Base-by-base conservation (phyloP, 345 rosid genomes). In the Aquilaria yunnanensis region DNA sequence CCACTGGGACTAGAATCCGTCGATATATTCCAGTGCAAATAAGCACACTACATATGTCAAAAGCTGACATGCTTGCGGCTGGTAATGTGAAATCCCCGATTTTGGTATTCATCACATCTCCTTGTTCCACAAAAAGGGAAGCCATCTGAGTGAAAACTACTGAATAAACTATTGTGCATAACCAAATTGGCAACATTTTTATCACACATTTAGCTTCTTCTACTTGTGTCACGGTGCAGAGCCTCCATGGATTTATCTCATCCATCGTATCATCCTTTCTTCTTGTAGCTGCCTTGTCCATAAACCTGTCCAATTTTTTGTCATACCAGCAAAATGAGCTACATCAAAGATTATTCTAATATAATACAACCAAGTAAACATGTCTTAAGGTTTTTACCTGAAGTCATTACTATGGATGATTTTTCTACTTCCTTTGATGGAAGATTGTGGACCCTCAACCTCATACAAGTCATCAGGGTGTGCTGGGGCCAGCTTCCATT, bases 11-110 rank as follows among this genome's bases (percentile, higher is more conserved):
- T 3, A 89, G 84, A 56, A 81, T 52, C n/a, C 67, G 83, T 10
- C 91, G 82, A 61, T 87, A 89, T 10, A 89, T 74, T 59, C 84
- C 86, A 0, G 94, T 89, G 76, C 73, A 83, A 14, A 83, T 48
- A 1, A 87, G 80, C 59, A 90, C 96, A 47, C 96, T 87, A 52
- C 73, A 70, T 64, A 90, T 85, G 47, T 90, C 96, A 54, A 90
- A 90, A 12, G 79, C 81, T 0, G 95, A 87, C 97, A 90, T 87
- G 81, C 97, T 90, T 0, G 97, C 97, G 0, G 96, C 92, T 0
- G 96, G 97, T 41, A 90, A 68, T 70, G 71, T 86, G 47, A 90
- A 90, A 13, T 64, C 54, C 0, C 85, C 83, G 0, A 85, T 1
- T 3, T 58, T 14, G 47, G 97, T 65, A 43, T 74, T 60, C 97